Conservation (phyloP, 176 grass and related monocot species). For the Melocanna baccifera region DNA sequence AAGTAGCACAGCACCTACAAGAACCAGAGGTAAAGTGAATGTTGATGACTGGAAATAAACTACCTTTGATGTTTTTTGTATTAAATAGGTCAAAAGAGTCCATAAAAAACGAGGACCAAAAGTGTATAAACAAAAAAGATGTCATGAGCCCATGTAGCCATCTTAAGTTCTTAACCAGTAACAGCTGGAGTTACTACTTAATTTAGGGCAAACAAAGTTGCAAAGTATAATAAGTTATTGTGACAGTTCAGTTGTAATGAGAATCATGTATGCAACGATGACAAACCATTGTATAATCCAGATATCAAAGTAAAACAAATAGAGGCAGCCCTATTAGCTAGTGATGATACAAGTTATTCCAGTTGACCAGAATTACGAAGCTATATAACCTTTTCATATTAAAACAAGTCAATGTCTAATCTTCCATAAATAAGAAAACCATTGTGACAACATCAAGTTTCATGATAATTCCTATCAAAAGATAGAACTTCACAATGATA, state of each 20-base stretch:
- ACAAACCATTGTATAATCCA: background rate
- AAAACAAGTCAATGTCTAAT: background rate
- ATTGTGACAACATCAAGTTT: background rate
- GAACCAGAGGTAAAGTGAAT: slow-evolving; percentile 7
- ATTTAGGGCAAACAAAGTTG: slow-evolving; percentile 11
- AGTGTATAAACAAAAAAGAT: slow-evolving; percentile 9
- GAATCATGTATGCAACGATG: background rate
- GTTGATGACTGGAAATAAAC: slow-evolving; percentile 6
- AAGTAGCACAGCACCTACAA: slow-evolving; percentile 86
- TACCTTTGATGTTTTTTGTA: slow-evolving; percentile 3
- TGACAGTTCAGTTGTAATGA: background rate
- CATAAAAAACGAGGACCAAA: background rate
- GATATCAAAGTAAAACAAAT: slow-evolving; percentile 24
- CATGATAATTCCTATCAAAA: slow-evolving; percentile 13
- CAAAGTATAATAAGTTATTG: background rate
- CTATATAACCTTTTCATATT: slow-evolving; percentile 3
- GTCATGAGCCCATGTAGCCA: background rate
- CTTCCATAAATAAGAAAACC: background rate
- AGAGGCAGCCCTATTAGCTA: background rate
- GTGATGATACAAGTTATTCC: background rate
- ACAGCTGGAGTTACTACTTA: slow-evolving; percentile 8
- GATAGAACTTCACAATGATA: slow-evolving; percentile 5
- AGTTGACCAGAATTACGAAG: slow-evolving; percentile 9
- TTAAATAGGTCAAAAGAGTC: background rate
- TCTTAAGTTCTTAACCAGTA: background rate